phyloP scores from a whole-genome alignment of 2,329 filamentous ascomycete genomes.

The Knoxdaviesia proteae region DNA sequence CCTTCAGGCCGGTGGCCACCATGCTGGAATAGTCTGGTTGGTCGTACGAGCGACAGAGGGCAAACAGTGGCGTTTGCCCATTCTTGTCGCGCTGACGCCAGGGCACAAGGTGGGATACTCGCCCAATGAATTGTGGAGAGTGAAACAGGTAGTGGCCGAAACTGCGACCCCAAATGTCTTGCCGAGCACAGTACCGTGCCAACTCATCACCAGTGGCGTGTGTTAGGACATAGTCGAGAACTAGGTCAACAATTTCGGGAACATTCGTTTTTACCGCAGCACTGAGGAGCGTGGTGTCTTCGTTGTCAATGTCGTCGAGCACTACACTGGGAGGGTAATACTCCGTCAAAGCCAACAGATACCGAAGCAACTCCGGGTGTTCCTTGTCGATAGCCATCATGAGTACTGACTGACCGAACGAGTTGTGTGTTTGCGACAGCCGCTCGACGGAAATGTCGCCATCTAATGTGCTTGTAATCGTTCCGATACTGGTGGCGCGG shows the following conservation, averaged over 20 bases:
- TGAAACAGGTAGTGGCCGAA: constrained; percentile 94
- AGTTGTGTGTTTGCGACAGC: constrained; percentile 48
- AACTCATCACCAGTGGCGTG: constrained; percentile 34
- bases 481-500: constrained; percentile 56
- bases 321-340: constrained; percentile 55
- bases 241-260: constrained; percentile 48
- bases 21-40: constrained; percentile 71
- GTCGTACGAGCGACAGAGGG: constrained; percentile 86
- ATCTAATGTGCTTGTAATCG: constrained; percentile 51
- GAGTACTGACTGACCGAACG: constrained; percentile 59
- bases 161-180: constrained; percentile 73
- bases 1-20: constrained; percentile 62
- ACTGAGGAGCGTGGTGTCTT: constrained; percentile 73
- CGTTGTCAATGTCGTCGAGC: constrained; percentile 69
- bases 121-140: constrained; percentile 57
- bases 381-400: constrained; percentile 71
- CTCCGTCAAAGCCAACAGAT: constrained; percentile 56
- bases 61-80: constrained; percentile 93
- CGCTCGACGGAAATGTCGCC: constrained; percentile 72
- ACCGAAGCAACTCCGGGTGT: constrained; percentile 51
- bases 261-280: constrained; percentile 77
- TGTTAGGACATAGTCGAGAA: constrained; percentile 50
- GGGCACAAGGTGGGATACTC: constrained; percentile 57
- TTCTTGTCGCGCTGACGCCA: constrained; percentile 91
- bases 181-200: constrained; percentile 46